Base-by-base conservation (phyloP, 768 basidiomycete species). In the Tricholoma saponaceum region DNA sequence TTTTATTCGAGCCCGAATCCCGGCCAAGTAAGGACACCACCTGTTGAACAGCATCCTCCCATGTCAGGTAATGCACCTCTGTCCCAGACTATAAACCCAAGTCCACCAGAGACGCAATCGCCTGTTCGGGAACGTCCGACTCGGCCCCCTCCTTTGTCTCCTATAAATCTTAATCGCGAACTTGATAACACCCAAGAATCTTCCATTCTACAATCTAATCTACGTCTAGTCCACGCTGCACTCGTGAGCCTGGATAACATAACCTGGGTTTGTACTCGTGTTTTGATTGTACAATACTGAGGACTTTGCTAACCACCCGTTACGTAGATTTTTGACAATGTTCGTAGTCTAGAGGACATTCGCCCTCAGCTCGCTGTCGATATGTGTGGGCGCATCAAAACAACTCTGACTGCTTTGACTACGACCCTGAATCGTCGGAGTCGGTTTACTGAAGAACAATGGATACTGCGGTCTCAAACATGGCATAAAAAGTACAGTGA, bases 401-500 rank as follows among this genome's bases (percentile, higher is more conserved):
- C 65, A 14, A 64, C 64, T n/a, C 52, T 74, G 44, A 50, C 58
- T 47, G 62, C 63, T 13, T 56, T 73, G 52, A 63, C 59, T 35
- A 54, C 60, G 5, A 64, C 64, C 32, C 59, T 74, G 61, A 59
- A 58, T 23, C 60, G 62, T 25, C 67, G 71, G 23, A 57, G 58
- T 13, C 65, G 64, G 52, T 68, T 74, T 50, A 64, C 66, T 18
- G 62, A 69, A 41, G 71, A 72, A 55, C 69, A 75, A 57, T 71
- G 70, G 69, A 64, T 64, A 46, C 66, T 71, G 52, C 67, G 69
- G 32, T 70, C 73, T 3, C 51, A 65, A 41, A 61, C 65, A 54
- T 75, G 73, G 71, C 66, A 71, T 49, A 60, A 68, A 54, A 72
- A 72, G 59, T 72, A 72, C 57, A 62, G 60, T 25, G 66, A 65